phyloP scores from a whole-genome alignment of 352 stramenopile species.

The Saprolegnia parasitica region DNA sequence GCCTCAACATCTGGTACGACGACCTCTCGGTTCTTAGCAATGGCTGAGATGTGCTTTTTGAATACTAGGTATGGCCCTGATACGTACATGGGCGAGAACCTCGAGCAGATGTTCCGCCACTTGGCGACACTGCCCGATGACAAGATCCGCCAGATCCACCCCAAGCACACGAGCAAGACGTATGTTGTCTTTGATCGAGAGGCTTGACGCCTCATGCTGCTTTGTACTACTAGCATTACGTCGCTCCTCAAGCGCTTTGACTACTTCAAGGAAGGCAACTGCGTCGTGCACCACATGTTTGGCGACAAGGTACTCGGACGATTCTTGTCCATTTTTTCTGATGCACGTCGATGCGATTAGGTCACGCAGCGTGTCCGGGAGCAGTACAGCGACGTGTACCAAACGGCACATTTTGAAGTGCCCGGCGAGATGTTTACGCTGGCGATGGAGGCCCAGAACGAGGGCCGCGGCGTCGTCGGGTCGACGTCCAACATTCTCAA shows the following conservation, averaged over 20 bases:
- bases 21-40: neutral
- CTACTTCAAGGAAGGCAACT: constrained; percentile 96
- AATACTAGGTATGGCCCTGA: constrained; percentile 88
- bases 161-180: constrained; percentile 73
- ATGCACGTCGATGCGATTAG: neutral
- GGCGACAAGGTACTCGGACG: constrained; percentile 71
- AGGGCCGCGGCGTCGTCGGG: constrained; percentile 89
- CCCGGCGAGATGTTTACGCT: constrained; percentile 99
- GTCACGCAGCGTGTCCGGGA: constrained; percentile 84
- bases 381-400: constrained; percentile 90
- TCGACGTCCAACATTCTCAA: constrained; percentile 97
- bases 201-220: neutral
- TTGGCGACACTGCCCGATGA: constrained; percentile 72
- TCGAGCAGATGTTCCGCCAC: constrained; percentile 91
- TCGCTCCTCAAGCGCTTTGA: constrained; percentile 84
- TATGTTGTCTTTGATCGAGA: constrained; percentile 22
- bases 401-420: constrained; percentile 97
- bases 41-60: neutral
- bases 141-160: constrained; percentile 81
- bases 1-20: constrained; percentile 87
- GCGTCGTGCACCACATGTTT: constrained; percentile 98
- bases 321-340: neutral
- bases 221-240: constrained; percentile 41
- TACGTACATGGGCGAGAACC: constrained; percentile 98
- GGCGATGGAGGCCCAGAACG: constrained; percentile 89